phyloP scores from a whole-genome alignment of 192 early-diverging fungal genomes.

The Lobosporangium transversale region DNA sequence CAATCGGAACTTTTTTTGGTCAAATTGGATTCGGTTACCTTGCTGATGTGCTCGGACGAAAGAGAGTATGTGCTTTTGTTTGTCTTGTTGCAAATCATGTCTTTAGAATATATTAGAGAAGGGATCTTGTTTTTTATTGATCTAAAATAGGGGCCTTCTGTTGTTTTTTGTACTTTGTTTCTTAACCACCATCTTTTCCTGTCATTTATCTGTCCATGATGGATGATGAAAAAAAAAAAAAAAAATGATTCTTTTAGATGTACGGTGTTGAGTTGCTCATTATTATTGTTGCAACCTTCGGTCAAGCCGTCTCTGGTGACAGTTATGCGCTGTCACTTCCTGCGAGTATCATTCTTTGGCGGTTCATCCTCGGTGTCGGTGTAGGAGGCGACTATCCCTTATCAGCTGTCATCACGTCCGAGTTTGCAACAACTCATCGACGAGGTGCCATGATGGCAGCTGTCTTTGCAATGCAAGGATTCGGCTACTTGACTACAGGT shows the following conservation, averaged over 20 bases:
- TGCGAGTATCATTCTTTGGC: constrained; percentile 83
- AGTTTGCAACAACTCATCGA: constrained; percentile 80
- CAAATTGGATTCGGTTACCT: constrained; percentile 83
- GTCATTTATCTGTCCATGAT: neutral
- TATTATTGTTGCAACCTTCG: constrained; percentile 88
- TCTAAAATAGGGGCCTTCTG: neutral
- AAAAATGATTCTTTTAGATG: constrained; percentile 67
- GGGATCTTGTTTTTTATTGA: neutral
- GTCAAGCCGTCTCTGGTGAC: constrained; percentile 76
- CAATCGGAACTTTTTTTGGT: constrained; percentile 89
- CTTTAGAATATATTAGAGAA: too few relatives aligned
- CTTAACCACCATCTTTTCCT: neutral
- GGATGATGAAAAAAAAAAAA: neutral
- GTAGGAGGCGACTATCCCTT: constrained; percentile 84
- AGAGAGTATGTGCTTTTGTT: constrained; percentile 55
- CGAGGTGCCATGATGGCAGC: constrained; percentile 84
- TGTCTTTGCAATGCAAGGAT: constrained; percentile 90
- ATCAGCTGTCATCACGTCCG: constrained; percentile 87
- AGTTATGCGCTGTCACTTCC: constrained; percentile 72
- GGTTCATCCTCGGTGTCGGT: constrained; percentile 90
- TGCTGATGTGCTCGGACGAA: constrained; percentile 89
- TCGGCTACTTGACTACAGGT: constrained; percentile 80
- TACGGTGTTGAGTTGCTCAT: constrained; percentile 93
- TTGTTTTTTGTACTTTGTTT: neutral
- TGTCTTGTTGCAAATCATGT: neutral